Base-by-base conservation (phyloP, 2,329 filamentous ascomycete species). In the Aureobasidium sp. region DNA sequence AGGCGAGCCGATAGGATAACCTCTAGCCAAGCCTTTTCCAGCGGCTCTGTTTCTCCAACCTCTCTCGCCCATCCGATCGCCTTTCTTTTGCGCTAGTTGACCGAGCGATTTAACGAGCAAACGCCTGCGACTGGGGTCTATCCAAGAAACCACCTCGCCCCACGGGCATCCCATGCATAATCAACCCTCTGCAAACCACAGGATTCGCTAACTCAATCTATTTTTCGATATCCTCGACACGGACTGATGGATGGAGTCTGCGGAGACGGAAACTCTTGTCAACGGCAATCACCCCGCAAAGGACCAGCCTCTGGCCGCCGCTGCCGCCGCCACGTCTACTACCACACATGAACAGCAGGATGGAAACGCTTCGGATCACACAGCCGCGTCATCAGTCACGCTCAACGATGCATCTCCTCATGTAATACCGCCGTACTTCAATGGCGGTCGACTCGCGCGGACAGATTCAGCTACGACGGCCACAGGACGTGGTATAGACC, bases 401-500 rank as follows among this genome's bases (percentile, higher is more conserved):
- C 47, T 43, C 2, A 6, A 19, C 31, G n/a, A 53, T 31, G 42
- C 43, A 27, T 13, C 58, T 25, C 23, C 47, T 46, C 35, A 46
- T 29, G 58, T 53, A 38, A 51, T 53, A 43, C 78, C 78, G 49
- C 77, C 77, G 7, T 81, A 76, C 70, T 80, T 78, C 77, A 63
- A 63, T 71, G 75, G 60, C 23, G n/a, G 25, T 21, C 21, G 69
- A 47, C 74, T 75, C 62, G 71, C 72, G 62, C 71, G 73, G 45
- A 70, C 67, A 59, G 68, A 71, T 61, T 75, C 74, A 45, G 63
- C 61, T 23, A 64, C 42, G 4, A n/a, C 25, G 7, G 10, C 55
- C 2, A 49, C 23, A 55, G 60, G 66, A 19, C 74, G 74, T 3
- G 51, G 51, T n/a, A 88, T 88, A 64, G 78, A 76, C 2, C 77